These are phyloP conservation scores for Aciculosporium take DNA, from an alignment of 2,329 filamentous ascomycete genomes.

Conservation along the genomic window DNA sequence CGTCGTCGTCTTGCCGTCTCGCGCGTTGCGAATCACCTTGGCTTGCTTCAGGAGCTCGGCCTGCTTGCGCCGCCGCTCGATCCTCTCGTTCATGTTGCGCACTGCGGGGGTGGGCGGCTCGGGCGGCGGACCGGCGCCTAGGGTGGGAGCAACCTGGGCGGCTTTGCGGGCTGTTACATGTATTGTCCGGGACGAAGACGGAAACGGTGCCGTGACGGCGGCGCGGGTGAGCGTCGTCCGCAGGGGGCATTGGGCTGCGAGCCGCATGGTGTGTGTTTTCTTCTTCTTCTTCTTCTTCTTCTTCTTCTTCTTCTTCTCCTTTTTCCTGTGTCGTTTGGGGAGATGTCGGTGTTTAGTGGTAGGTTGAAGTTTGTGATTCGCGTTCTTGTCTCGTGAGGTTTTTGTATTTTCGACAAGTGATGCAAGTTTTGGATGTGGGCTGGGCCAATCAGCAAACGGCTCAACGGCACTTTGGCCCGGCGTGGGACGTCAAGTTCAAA, in stretches of 20 bases:
- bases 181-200: constrained; percentile 15
- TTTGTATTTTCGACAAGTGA: too few relatives aligned
- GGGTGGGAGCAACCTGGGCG: constrained; percentile 36
- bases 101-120: constrained; percentile 33
- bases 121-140: constrained; percentile 46
- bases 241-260: constrained; percentile 24
- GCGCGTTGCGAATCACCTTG: constrained; percentile 29
- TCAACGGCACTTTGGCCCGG: too few relatives aligned
- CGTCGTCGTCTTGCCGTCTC: constrained; percentile 25
- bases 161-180: constrained; percentile 20
- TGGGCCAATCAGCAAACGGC: too few relatives aligned
- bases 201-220: constrained; percentile 8
- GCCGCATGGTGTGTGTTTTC: constrained; percentile 23
- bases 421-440: too few relatives aligned
- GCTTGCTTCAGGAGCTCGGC: constrained; percentile 40
- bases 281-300: too few relatives aligned
- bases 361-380: too few relatives aligned
- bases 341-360: neutral
- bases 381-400: too few relatives aligned
- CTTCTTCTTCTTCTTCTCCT: too few relatives aligned
- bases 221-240: constrained; percentile 19
- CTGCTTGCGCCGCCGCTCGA: constrained; percentile 38
- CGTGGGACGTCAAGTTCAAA: too few relatives aligned
- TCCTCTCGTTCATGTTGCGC: constrained; percentile 26
- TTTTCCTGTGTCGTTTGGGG: too few relatives aligned